Evolutionary conservation across 2,329 filamentous ascomycete species (phyloP).

Genomic region (Mycocentrospora acerina): DNA sequence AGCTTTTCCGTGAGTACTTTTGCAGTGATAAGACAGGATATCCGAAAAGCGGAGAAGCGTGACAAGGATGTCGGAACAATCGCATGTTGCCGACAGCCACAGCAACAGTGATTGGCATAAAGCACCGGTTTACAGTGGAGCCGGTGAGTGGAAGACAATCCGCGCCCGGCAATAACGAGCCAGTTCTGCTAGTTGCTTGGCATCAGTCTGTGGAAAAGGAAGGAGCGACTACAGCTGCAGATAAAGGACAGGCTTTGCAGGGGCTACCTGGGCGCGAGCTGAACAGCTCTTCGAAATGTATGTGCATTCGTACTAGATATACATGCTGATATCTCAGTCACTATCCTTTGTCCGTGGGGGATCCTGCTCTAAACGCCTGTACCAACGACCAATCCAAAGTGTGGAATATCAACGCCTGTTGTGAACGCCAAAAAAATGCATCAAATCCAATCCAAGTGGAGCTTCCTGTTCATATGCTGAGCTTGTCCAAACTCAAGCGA

Average conservation of each 20-base stretch:
- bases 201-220: no score
- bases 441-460: slow-evolving; percentile 7
- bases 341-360: slow-evolving; percentile 4
- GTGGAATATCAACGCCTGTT: slow-evolving; percentile 13
- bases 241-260: no score
- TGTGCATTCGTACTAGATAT: slow-evolving; percentile 10
- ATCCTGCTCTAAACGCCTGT: slow-evolving; percentile 13
- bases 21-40: slow-evolving; percentile 15
- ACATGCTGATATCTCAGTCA: slow-evolving; percentile 1
- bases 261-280: slow-evolving; percentile 7
- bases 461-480: slow-evolving; percentile 63
- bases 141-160: slow-evolving; percentile 1
- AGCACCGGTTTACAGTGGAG: neutral
- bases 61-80: slow-evolving; percentile 15
- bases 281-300: slow-evolving; percentile 9
- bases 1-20: slow-evolving; percentile 36
- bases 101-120: slow-evolving; percentile 2
- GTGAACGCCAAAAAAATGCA: slow-evolving; percentile 33
- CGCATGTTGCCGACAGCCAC: neutral
- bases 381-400: slow-evolving; percentile 7
- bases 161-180: slow-evolving; percentile 6
- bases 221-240: no score
- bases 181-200: neutral
- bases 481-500: slow-evolving; percentile 70
- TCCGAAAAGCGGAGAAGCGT: slow-evolving; percentile 27